Base-by-base conservation (phyloP, 2,329 filamentous ascomycete genomes). In the Aspergillus sp. region DNA sequence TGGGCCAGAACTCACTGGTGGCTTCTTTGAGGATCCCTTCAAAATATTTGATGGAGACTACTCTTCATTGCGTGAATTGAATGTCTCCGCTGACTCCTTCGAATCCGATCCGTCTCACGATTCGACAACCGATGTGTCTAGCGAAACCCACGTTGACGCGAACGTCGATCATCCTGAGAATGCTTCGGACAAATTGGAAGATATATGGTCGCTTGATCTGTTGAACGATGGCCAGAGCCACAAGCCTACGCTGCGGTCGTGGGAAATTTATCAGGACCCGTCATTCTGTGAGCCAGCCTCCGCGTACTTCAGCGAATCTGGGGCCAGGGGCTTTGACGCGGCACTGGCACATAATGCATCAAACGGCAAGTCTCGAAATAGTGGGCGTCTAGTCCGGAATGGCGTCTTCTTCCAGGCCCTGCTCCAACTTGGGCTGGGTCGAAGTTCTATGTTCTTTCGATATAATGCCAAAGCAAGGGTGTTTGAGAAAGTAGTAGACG, bases 241-340 rank as follows among this genome's bases (percentile, higher is more conserved):
- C 24, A 32, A 39, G 8, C 30, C 39, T 8, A 40, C 55, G 2
- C 36, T 58, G 14, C 53, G 43, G 24, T 61, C 58, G 20, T 68
- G 64, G 64, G 64, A 67, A 41, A 54, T 39, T 8, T 66, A 61
- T 38, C 42, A 54, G 15, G 37, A 60, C 15, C 48, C 40, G 30
- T 34, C 40, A 8, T 53, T 55, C 24, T 35, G 44, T 22, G 55
- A 61, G 29, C 52, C 53, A 4, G 33, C 40, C 16, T 61, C 60
- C 16, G 55, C 51, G 25, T 67, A 66, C 35, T 53, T 68, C 22
- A 66, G 61, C 33, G 64, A 67, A 46, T 58, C 60, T 11, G 58
- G 57, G 1, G 48, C 57, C 2, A 44, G 44, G 29, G 58, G 58
- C 3, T 64, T 63, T 24, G 61, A 65, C 45, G 55, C 57, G 5